A percentile compares a stretch with the other conserved stretches of the same genome.
These are phyloP conservation scores for Aspergillus carbonarius DNA, from an alignment of 2,329 filamentous ascomycete species.

Conservation along the genomic window DNA sequence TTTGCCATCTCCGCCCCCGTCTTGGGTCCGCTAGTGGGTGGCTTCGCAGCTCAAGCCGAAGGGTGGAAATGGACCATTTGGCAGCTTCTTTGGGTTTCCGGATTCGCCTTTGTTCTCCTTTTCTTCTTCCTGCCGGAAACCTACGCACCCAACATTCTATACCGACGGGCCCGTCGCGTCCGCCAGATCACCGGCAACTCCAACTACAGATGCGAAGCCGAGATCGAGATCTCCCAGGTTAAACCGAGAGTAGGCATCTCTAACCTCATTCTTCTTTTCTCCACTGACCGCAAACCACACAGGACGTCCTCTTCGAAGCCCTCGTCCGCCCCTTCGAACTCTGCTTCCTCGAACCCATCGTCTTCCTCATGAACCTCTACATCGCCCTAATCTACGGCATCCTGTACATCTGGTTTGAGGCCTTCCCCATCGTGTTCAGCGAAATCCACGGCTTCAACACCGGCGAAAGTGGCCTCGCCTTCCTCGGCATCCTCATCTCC, in stretches of 20 bases:
- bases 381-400: constrained; percentile 27
- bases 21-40: constrained; percentile 61
- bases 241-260: constrained; percentile 20
- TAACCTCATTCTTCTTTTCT: too few relatives aligned
- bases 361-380: constrained; percentile 24
- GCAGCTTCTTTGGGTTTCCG: constrained; percentile 62
- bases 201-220: constrained; percentile 42
- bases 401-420: constrained; percentile 49
- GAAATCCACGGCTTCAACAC: constrained; percentile 36
- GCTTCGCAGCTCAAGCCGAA: constrained; percentile 58
- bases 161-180: constrained; percentile 18
- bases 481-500: constrained; percentile 25
- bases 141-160: constrained; percentile 25
- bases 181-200: constrained; percentile 42
- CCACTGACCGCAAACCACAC: neutral
- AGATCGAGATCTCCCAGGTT: constrained; percentile 35
- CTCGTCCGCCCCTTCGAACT: constrained; percentile 43
- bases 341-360: constrained; percentile 24
- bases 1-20: constrained; percentile 48
- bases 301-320: constrained; percentile 43
- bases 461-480: constrained; percentile 23
- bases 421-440: constrained; percentile 33
- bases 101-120: constrained; percentile 53
- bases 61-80: constrained; percentile 63
- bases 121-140: constrained; percentile 34